Evolutionary conservation across 2,329 filamentous ascomycete species (phyloP), one percentile per base, ranked within the genome.

Genomic region (Fusarium dlaminii): DNA sequence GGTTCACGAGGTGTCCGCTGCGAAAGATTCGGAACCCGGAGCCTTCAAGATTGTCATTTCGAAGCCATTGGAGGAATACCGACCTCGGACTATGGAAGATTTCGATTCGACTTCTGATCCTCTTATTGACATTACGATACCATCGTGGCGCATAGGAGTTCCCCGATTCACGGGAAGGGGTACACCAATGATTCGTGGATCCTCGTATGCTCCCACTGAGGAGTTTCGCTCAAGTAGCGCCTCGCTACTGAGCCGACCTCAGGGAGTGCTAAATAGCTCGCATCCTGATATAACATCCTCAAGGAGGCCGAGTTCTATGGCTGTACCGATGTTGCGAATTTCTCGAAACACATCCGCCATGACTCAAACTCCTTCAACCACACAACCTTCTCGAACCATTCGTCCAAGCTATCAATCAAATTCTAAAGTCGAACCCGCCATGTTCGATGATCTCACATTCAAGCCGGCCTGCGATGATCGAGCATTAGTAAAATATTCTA

Each of bases 31-130:
- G 27, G 91, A 92, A 67, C 86, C 87, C 7, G 92, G 92, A 39
- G 92, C 90, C 64, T 92, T 96, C 82, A 94, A 93, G 80, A 91
- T 97, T 42, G 88, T 96, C 69, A 96, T 97, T 77, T 92, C 94
- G 58, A 89, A 93, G 71, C 89, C 93, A 15, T 86, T 87, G 32
- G 87, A 89, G 49, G 89, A 89, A 36, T 79, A 81, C 45, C 87
- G 90, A 59, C 89, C 91, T 32, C 92, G 88, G 79, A 92, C 90
- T 10, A 87, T 90, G 70, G 90, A 92, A 78, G 89, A 90, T 75
- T 67, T 87, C 48, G 83, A 86, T 74, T 73, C 80, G 18, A 76
- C 82, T 24, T 79, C 80, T 45, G 82, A 86, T 43, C 90, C 90
- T 18, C 83, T 90, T 40, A 85, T 97, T 57, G 90, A 95, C 75